Evolutionary conservation across 768 basidiomycete species (phyloP), one percentile per base, ranked within the genome.

Genomic region (Daedaleopsis nitida): DNA sequence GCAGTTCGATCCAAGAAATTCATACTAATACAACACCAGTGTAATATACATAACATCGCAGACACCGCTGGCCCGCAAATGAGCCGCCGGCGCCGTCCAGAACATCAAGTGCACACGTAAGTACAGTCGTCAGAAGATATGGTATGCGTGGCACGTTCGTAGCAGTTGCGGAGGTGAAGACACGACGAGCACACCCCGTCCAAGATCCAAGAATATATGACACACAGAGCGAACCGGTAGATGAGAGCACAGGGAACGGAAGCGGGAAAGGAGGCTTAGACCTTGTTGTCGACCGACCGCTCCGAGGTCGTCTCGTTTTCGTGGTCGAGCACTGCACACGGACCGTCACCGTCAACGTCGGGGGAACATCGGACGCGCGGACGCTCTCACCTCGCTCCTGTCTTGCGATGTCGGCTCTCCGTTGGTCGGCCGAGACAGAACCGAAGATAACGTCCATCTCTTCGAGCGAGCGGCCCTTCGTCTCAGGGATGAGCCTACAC

Each of bases 371-470:
- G n/a, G n/a, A n/a, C n/a, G n/a, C n/a, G n/a, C n/a, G n/a, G n/a
- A n/a, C n/a, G 27, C 27, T 3, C 67, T 52, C 59, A 59, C 72
- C 77, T 58, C 73, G 75, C 64, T 84, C 79, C 32, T 79, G 77
- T 67, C 72, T 77, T 47, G 70, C 73, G 65, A 91, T 85, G 58
- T 84, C 78, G 0, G 75, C 80, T 45, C 78, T 76, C 51, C 88
- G 84, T 56, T 81, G 66, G 60, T 86, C 86, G 11, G 74, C 76
- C 17, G 77, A 76, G 37, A 91, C 80, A 0, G 86, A 62, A 5
- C 89, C 90, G 63, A 84, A 84, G 59, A 84, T 72, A 66, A 83
- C 70, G 65, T 83, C 82, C 82, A 83, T 83, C 66, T 83, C 81
- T 63, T 84, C 82, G 54, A 84, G 66, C 54, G 65, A 66, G 65